Base-by-base conservation (phyloP, 2,329 filamentous ascomycete genomes). In the Aureobasidium sp. region DNA sequence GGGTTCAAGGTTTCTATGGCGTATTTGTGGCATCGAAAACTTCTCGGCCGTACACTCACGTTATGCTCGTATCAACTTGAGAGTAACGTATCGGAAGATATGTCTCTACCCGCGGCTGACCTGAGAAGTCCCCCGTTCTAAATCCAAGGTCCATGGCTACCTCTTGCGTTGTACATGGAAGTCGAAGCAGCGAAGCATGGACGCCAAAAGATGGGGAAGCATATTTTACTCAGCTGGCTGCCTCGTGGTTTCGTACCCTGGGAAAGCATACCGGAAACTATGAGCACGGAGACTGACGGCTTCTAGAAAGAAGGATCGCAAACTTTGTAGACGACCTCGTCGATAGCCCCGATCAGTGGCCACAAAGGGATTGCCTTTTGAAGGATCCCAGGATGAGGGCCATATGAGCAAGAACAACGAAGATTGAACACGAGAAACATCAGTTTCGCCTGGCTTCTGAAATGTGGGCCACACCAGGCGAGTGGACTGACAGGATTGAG, bases 291-390 rank as follows among this genome's bases (percentile, higher is more conserved):
- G 38, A 31, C n/a, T 55, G 51, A 33, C 51, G 37, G 51, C 10
- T 55, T 55, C 51, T 43, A 55, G 51, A 53, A 55, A 55, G 38
- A 42, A 33, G 27, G 37, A 55, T 33, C n/a, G 7, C 23, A 43
- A 55, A 55, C 25, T 33, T 27, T 55, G 11, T 43, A 55, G 27
- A 43, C 51, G 51, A 55, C 37, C 23, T 31, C 33, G 27, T 17
- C 25, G 23, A 15, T 23, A 17, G 23, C n/a, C 8, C n/a, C n/a
- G n/a, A n/a, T n/a, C n/a, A n/a, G n/a, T 53, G 49, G 23, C n/a
- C 33, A 11, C 15, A 53, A 25, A 53, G 35, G 21, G 11, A 40
- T 5, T 10, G 5, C 35, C 7, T 23, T 23, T 9, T 10, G 8
- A 33, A 43, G 27, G 38, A 43, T 31, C 4, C 9, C 2, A 51